Evolutionary conservation across 805 yeast genomes (phyloP).

Genomic region (Wickerhamiella alocasiicola): DNA sequence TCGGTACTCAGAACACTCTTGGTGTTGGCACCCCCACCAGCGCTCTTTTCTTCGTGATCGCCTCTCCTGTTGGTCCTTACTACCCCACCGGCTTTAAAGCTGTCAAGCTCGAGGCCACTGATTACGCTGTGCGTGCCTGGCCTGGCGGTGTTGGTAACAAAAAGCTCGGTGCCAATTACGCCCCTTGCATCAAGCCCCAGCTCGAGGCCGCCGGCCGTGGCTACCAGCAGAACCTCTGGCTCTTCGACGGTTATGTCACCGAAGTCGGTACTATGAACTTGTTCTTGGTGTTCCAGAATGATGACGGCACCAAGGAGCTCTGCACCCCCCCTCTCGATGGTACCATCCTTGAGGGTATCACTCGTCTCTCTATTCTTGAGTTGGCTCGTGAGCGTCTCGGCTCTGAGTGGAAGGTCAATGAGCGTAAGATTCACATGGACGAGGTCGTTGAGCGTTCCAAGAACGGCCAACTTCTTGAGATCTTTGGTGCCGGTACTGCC

Average conservation of each 20-base stretch:
- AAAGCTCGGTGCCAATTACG: conserved; percentile 95
- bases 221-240: conserved; percentile 92
- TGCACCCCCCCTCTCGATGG: conserved; percentile 97
- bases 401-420: conserved; percentile 69
- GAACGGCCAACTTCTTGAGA: conserved; percentile 79
- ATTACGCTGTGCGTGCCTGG: conserved; percentile 96
- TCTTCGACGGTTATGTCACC: conserved; percentile 76
- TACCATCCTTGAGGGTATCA: conserved; percentile 91
- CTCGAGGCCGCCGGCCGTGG: conserved; percentile 83
- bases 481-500: conserved; percentile 96
- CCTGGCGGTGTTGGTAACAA: conserved; percentile 97
- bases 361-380: conserved; percentile 75
- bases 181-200: conserved; percentile 89
- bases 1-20: conserved; percentile 79
- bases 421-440: conserved; percentile 68
- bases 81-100: conserved; percentile 93
- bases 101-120: conserved; percentile 86
- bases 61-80: conserved; percentile 96
- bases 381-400: conserved; percentile 67
- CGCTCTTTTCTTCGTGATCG: conserved; percentile 75
- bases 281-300: conserved; percentile 70
- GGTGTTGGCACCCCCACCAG: conserved; percentile 77
- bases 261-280: conserved; percentile 98
- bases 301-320: conserved; percentile 76
- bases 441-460: conserved; percentile 70